A percentile compares a stretch with the other conserved stretches of the same genome.
Evolutionary conservation across 2,329 filamentous ascomycete species (phyloP).

Genomic region (Colletotrichum sp.): DNA sequence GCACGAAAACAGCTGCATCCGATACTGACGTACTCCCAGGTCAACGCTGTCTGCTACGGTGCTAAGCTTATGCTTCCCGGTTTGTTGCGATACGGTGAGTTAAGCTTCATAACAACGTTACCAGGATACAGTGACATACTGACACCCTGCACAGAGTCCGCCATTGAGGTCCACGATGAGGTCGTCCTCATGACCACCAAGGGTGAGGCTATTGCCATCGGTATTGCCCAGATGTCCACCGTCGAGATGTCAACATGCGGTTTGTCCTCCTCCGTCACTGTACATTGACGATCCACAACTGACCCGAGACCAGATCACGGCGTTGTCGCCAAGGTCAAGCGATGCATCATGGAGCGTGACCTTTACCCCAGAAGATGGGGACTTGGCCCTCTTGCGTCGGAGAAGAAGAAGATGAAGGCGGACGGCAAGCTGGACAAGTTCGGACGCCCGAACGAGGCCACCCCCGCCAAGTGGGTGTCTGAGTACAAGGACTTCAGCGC

Average conservation of each 20-base stretch:
- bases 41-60: conserved; percentile 98
- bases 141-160: conserved; percentile 66
- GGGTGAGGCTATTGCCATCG: conserved; percentile 96
- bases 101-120: conserved; percentile 11
- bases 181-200: conserved; percentile 99
- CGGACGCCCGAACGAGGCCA: conserved; percentile 89
- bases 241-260: conserved; percentile 91
- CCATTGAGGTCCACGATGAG: conserved; percentile 94
- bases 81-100: conserved; percentile 85
- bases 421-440: conserved; percentile 98
- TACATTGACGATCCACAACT: background rate
- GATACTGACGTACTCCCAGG: conserved; percentile 36
- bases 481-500: conserved; percentile 90
- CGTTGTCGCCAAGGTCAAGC: conserved; percentile 98
- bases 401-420: conserved; percentile 99
- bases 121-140: conserved; percentile 28
- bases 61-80: conserved; percentile 99
- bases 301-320: conserved; percentile 72
- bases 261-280: background rate
- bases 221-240: conserved; percentile 96
- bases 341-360: conserved; percentile 99
- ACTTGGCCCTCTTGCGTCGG: conserved; percentile 86
- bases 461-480: conserved; percentile 89
- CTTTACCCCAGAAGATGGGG: conserved; percentile 97
- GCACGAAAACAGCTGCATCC: background rate